Evolutionary conservation across 1,284 basidiomycete species (phyloP).

Genomic region (Xerocomus amazonicus): DNA sequence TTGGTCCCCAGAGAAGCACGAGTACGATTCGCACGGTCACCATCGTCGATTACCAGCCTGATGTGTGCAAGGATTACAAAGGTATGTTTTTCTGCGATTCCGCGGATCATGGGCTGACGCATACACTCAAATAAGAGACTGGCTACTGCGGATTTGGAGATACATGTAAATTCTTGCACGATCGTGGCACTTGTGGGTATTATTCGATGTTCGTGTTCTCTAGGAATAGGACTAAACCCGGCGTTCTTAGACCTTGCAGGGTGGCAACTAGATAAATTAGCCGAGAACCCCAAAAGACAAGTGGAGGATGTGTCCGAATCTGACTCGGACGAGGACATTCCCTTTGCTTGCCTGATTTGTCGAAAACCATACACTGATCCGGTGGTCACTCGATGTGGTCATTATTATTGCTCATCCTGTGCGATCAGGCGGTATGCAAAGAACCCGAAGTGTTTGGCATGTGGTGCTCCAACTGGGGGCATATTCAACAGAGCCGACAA

Average conservation of each 20-base stretch:
- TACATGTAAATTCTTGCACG: conserved; percentile 95
- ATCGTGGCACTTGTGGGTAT: conserved; percentile 77
- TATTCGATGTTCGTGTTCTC: conserved; percentile 4
- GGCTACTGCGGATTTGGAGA: conserved; percentile 99
- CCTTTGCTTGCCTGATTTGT: conserved; percentile 97
- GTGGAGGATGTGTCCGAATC: conserved; percentile 57
- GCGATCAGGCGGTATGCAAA: conserved; percentile 92
- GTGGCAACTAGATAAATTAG: conserved; percentile 93
- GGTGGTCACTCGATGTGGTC: conserved; percentile 92
- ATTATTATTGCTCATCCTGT: conserved; percentile 95
- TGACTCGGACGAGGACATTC: conserved; percentile 84
- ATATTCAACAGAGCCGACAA: conserved; percentile 92
- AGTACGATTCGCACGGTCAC: conserved; percentile 94
- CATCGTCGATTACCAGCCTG: conserved; percentile 96
- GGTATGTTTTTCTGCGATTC: conserved; percentile 42
- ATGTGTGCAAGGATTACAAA: conserved; percentile 99
- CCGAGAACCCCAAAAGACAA: conserved; percentile 61
- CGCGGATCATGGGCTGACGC: conserved; percentile 22
- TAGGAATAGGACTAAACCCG: conserved; percentile 20
- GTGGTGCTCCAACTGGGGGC: conserved; percentile 87
- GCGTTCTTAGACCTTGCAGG: conserved; percentile 81
- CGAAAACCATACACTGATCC: conserved; percentile 93
- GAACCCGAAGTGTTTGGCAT: conserved; percentile 95
- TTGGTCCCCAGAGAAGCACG: conserved; percentile 79
- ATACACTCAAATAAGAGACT: conserved; percentile 68